phyloP scores from a whole-genome alignment of 768 basidiomycete species.

The Amanita fuliginea region DNA sequence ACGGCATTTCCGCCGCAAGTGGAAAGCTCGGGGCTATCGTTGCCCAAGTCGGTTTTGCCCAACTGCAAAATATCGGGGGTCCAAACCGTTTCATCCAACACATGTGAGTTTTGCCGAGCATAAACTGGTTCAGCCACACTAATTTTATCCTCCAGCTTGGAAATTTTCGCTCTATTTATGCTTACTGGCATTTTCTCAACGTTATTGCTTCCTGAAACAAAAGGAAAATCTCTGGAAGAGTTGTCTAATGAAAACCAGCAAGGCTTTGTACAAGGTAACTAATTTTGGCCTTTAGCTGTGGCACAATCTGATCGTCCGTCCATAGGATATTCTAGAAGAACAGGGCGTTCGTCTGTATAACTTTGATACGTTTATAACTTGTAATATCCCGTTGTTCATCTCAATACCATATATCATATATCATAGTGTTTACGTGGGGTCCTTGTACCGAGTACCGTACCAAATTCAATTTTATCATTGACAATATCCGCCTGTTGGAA shows the following conservation, averaged over 20 bases:
- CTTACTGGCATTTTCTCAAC: slow-evolving; percentile 77
- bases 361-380: not conserved
- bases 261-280: slow-evolving; percentile 36
- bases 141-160: slow-evolving; percentile 30
- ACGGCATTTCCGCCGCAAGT: slow-evolving; percentile 75
- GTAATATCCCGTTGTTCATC: not conserved
- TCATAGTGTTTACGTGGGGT: no score
- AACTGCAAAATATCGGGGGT: slow-evolving; percentile 60
- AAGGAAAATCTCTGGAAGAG: slow-evolving; percentile 51
- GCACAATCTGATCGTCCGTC: not conserved
- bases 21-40: slow-evolving; percentile 81
- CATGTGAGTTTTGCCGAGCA: slow-evolving; percentile 36
- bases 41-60: slow-evolving; percentile 68
- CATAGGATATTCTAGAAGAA: slow-evolving; percentile 10
- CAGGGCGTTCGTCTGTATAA: not conserved
- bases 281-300: not conserved
- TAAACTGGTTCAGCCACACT: not conserved
- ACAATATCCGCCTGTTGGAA: slow-evolving; percentile 33
- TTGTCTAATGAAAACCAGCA: slow-evolving; percentile 65
- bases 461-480: no score
- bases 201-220: slow-evolving; percentile 73
- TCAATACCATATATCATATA: no score
- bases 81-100: slow-evolving; percentile 49
- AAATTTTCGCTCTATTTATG: slow-evolving; percentile 84
- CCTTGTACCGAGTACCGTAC: no score